Evolutionary conservation across 148 eudicot species (phyloP).

Genomic region (Silene uniflora): DNA sequence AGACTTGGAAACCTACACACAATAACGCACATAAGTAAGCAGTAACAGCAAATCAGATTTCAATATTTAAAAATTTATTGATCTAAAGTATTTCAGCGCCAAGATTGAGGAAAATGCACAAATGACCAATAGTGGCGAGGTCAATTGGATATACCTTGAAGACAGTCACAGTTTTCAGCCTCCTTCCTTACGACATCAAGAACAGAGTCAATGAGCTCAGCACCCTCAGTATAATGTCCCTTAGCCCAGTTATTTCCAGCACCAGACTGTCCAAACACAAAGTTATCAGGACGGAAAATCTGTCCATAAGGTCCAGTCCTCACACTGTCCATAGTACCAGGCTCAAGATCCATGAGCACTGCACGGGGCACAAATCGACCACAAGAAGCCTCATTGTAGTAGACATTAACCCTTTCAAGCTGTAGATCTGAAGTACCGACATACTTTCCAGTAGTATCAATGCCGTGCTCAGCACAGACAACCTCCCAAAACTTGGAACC

Average conservation of each 20-base stretch:
- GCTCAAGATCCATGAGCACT: constrained; percentile 45
- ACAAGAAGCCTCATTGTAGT: constrained; percentile 42
- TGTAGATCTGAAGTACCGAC: constrained; percentile 36
- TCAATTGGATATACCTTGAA: constrained; percentile 27
- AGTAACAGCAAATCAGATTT: too few relatives aligned
- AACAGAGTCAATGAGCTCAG: constrained; percentile 39
- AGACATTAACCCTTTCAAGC: constrained; percentile 37
- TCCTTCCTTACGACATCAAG: constrained; percentile 43
- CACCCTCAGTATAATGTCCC: constrained; percentile 39
- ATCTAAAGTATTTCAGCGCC: too few relatives aligned
- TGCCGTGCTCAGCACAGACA: constrained; percentile 39
- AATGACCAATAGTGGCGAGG: not conserved
- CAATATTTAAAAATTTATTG: too few relatives aligned
- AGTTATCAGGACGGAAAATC: constrained; percentile 41
- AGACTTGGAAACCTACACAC: constrained; percentile 33
- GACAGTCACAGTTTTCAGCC: constrained; percentile 42
- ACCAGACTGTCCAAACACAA: constrained; percentile 38
- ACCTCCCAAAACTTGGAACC: constrained; percentile 42
- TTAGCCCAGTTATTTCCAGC: constrained; percentile 45
- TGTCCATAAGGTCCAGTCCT: constrained; percentile 38
- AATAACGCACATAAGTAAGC: too few relatives aligned
- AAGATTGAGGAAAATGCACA: too few relatives aligned
- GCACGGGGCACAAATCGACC: constrained; percentile 43
- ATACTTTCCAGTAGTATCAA: constrained; percentile 37
- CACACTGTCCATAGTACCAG: constrained; percentile 45